phyloP scores from a whole-genome alignment of 495 filamentous ascomycete species.

The Aspergillus sclerotiicarbonarius region DNA sequence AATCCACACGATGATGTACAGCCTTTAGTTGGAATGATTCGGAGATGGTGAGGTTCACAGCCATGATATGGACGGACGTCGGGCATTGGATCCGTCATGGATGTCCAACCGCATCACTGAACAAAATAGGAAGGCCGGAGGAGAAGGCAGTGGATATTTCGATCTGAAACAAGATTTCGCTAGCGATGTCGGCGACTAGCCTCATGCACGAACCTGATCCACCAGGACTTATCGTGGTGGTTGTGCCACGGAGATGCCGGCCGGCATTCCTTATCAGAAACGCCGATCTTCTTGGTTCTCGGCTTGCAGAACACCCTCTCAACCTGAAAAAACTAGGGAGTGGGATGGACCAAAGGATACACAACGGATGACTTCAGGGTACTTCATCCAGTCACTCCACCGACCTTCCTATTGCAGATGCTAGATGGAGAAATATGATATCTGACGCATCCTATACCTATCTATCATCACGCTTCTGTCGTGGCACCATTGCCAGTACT shows the following conservation, averaged over 20 bases:
- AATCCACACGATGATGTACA: too few species aligned
- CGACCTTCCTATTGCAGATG: conserved; percentile 13
- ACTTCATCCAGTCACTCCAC: conserved; percentile 2
- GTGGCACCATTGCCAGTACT: conserved; percentile 10
- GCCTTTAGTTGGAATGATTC: too few species aligned
- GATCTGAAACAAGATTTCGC: background rate
- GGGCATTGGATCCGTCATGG: background rate
- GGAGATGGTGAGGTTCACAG: too few species aligned
- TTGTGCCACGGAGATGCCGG: too few species aligned
- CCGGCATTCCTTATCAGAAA: too few species aligned
- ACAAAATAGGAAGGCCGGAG: conserved; percentile 31
- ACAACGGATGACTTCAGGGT: background rate
- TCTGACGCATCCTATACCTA: background rate
- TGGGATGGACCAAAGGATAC: too few species aligned
- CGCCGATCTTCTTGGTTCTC: too few species aligned
- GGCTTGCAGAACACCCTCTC: too few species aligned
- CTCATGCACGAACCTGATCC: background rate
- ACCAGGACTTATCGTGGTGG: background rate
- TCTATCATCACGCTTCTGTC: conserved; percentile 6
- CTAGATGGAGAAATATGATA: background rate
- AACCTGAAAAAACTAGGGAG: too few species aligned
- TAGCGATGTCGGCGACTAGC: too few species aligned
- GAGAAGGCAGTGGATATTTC: conserved; percentile 13
- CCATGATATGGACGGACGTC: background rate
- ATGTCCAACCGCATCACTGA: background rate